Base-by-base conservation (phyloP, 129 eudicot species). In the Helichrysum umbraculigerum region DNA sequence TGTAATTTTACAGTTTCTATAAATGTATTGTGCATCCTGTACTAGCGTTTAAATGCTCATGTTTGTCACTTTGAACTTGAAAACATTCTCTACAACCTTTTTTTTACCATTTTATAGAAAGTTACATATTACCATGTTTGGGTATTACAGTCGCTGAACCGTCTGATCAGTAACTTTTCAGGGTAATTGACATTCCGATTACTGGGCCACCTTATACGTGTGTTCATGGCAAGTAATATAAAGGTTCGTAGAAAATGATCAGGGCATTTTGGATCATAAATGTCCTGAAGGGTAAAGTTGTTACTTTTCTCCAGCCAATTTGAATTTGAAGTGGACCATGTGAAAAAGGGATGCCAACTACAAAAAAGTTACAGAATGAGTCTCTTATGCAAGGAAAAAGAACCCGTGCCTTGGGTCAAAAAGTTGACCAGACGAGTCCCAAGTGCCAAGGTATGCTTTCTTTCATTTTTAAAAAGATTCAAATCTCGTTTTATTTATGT, bases 401-500 rank as follows among this genome's bases (percentile, higher is more conserved):
- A 67, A 34, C 71, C 62, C 19, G 61, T 56, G 62, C 6, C 62
- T 5, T n/a, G 62, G 62, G 25, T n/a, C 29, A n/a, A 20, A 57
- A 64, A 64, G 69, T 32, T 64, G 44, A 30, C 69, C 22, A 63
- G 41, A 63, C 68, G 42, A 30, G 34, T 29, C 17, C 68, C 67
- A 2, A 62, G 68, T 62, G n/a, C 68, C 37, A 64, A 64, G 20
- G 44, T 64, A 16, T 32, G 42, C 16, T 12, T 32, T 15, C 30
- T 37, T 35, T 47, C n/a, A 3, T 47, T 14, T 14, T 8, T 0
- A 47, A 47, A 47, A 47, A 11, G 12, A 12, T 47, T 47, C 54
- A 68, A 44, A 60, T 32, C 30, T 50, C 69, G 17, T 70, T 59
- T 58, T 59, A 78, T 70, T 70, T 78, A 69, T 68, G 61, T 58